These are phyloP conservation scores for Aphanomyces stellatus DNA, from an alignment of 352 stramenopile genomes.

Conservation along the genomic window DNA sequence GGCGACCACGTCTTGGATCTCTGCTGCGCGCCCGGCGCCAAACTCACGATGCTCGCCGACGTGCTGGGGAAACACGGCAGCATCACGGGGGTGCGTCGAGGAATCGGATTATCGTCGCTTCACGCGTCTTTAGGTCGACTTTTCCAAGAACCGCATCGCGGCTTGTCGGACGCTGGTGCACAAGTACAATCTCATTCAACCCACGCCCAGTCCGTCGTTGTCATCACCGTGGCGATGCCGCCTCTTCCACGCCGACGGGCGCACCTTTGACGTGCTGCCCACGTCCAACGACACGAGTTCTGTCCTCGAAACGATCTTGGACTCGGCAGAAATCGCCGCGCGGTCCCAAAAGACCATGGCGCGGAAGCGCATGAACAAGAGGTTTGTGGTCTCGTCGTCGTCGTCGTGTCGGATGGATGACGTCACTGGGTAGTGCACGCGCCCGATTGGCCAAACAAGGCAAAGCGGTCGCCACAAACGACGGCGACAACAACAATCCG, in stretches of 20 bases:
- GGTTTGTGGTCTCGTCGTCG: neutral
- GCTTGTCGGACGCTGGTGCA: conserved; percentile 85
- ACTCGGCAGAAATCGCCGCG: conserved; percentile 50
- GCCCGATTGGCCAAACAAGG: conserved; percentile 42
- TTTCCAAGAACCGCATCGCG: conserved; percentile 68
- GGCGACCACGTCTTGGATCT: conserved; percentile 88
- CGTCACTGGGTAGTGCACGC: conserved; percentile 34
- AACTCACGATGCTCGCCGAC: conserved; percentile 89
- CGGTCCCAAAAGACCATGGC: conserved; percentile 36
- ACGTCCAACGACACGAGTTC: conserved; percentile 28
- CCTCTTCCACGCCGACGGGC: conserved; percentile 73
- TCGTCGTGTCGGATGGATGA: conserved; percentile 14
- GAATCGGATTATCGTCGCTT: conserved; percentile 15
- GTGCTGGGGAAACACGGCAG: conserved; percentile 45
- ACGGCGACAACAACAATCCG: neutral
- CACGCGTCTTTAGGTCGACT: conserved; percentile 70
- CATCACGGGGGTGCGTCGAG: conserved; percentile 40
- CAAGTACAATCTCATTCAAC: conserved; percentile 85
- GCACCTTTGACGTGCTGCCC: conserved; percentile 50
- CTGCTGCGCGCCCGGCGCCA: conserved; percentile 90
- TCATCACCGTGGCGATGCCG: conserved; percentile 44
- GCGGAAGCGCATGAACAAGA: conserved; percentile 92
- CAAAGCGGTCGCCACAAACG: conserved; percentile 6
- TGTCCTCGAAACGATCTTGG: conserved; percentile 45
- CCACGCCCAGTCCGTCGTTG: conserved; percentile 1